phyloP scores from a whole-genome alignment of 495 filamentous ascomycete species.

The Poronia punctata region DNA sequence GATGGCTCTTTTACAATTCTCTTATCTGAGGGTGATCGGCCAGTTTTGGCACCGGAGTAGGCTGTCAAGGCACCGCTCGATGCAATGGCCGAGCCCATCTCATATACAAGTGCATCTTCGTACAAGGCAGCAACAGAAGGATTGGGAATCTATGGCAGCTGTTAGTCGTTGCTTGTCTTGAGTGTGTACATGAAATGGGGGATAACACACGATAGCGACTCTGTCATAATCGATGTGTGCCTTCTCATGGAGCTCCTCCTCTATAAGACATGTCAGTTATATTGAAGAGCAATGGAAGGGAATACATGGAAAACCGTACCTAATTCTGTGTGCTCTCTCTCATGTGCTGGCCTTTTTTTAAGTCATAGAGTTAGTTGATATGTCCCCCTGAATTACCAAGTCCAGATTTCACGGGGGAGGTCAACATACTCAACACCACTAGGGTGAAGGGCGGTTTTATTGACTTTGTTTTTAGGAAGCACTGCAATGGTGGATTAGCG shows the following conservation, averaged over 20 bases:
- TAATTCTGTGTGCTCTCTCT: conserved; percentile 80
- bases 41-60: conserved; percentile 97
- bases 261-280: conserved; percentile 24
- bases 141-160: conserved; percentile 65
- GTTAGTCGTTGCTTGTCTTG: conserved; percentile 6
- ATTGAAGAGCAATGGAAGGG: conserved; percentile 3
- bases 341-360: conserved; percentile 61
- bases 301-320: conserved; percentile 31
- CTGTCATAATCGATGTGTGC: conserved; percentile 99
- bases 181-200: neutral
- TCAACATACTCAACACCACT: conserved; percentile 78
- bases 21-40: conserved; percentile 94
- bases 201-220: conserved; percentile 77
- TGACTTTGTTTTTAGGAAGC: conserved; percentile 60
- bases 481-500: conserved; percentile 54
- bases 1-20: conserved; percentile 86
- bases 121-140: conserved; percentile 87
- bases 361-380: conserved; percentile 2
- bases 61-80: conserved; percentile 90
- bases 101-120: conserved; percentile 96
- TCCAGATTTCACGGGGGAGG: conserved; percentile 6
- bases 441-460: conserved; percentile 84
- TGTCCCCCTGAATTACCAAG: neutral
- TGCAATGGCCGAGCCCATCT: conserved; percentile 94
- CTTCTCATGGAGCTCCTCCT: conserved; percentile 95